Conservation (phyloP, 345 rosid genomes). For the Physaria fendleri region DNA sequence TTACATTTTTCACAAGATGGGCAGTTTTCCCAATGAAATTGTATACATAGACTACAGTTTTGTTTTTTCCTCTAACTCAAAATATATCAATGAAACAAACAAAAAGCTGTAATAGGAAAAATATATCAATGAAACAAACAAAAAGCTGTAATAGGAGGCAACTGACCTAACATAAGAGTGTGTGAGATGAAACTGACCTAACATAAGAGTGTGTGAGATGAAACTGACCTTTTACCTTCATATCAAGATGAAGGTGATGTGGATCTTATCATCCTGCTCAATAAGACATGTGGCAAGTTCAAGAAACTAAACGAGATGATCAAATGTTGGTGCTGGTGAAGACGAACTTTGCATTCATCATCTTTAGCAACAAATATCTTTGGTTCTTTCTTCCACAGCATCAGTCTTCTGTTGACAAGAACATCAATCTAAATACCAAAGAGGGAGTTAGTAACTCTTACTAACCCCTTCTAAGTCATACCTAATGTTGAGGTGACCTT, state of each 20-base stretch:
- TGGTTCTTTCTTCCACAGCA: background rate
- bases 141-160: conserved; percentile 19
- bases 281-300: conserved; percentile 52
- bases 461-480: background rate
- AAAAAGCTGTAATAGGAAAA: conserved; percentile 22
- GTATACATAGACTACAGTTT: conserved; percentile 11
- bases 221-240: conserved; percentile 28
- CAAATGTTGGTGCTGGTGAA: conserved; percentile 28
- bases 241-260: conserved; percentile 22
- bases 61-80: conserved; percentile 23
- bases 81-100: conserved; percentile 25
- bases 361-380: background rate
- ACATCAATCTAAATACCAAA: background rate
- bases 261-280: conserved; percentile 34
- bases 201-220: conserved; percentile 19
- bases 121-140: conserved; percentile 24
- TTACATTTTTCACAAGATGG: conserved; percentile 25
- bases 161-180: conserved; percentile 18
- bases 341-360: conserved; percentile 25
- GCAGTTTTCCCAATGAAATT: conserved; percentile 2
- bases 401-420: background rate
- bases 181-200: conserved; percentile 19
- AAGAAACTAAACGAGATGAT: conserved; percentile 43
- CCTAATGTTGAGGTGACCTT: conserved; percentile 12
- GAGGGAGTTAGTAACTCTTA: background rate